phyloP scores from a whole-genome alignment of 2,329 filamentous ascomycete genomes.

The Beauveria varroae region DNA sequence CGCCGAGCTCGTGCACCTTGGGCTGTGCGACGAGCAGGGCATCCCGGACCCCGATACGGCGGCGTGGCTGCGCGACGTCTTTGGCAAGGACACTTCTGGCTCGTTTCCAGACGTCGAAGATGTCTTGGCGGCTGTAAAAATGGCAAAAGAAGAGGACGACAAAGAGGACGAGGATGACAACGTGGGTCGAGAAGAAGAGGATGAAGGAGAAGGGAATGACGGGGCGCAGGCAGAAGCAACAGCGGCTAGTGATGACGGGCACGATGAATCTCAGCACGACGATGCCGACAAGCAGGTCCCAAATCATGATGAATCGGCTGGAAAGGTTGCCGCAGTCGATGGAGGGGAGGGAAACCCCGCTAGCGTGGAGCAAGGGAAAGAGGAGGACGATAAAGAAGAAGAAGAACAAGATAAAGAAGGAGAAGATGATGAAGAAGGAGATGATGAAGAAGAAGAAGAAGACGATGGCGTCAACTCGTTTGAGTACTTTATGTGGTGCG shows the following conservation, averaged over 20 bases:
- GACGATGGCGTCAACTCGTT: not conserved
- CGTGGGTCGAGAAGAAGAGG: not conserved
- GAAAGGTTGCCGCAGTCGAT: not conserved
- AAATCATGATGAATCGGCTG: not conserved
- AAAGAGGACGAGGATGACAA: not conserved
- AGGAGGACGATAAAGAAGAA: not conserved
- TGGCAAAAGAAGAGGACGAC: not conserved
- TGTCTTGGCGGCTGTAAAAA: not conserved
- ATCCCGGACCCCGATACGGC: not conserved
- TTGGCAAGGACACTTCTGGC: not conserved
- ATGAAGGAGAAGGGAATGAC: not conserved
- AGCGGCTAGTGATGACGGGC: not conserved
- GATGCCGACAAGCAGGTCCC: not conserved
- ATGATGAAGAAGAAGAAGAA: not conserved
- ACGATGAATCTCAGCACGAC: not conserved
- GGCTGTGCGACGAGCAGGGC: not conserved
- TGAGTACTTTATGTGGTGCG: conserved; percentile 7
- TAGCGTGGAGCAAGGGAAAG: too few relatives aligned
- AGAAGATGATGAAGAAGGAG: not conserved
- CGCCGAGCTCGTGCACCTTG: not conserved
- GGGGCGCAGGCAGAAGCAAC: not conserved
- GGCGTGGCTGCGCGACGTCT: not conserved
- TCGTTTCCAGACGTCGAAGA: conserved; percentile 5
- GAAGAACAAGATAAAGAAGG: not conserved
- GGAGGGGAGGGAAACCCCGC: not conserved